A percentile compares a stretch with the other conserved stretches of the same genome.
phyloP scores from a whole-genome alignment of 2,329 filamentous ascomycete genomes.

The Scortechinia acanthostroma region DNA sequence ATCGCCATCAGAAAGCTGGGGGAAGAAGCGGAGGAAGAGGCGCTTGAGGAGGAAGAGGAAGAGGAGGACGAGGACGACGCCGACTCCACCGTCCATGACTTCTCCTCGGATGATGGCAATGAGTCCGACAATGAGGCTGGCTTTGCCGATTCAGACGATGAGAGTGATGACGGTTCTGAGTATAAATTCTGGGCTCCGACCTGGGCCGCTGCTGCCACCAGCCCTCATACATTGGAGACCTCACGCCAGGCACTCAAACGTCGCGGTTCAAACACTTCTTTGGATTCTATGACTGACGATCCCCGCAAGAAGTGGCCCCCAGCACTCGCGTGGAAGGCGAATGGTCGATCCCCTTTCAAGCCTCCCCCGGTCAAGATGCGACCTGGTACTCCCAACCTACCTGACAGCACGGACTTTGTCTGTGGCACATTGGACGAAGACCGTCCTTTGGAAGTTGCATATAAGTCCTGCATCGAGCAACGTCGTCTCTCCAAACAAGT shows the following conservation, averaged over 20 bases:
- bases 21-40: constrained; percentile 87
- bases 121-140: constrained; percentile 66
- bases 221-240: constrained; percentile 36
- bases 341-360: constrained; percentile 11
- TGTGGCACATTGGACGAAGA: constrained; percentile 96
- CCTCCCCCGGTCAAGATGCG: constrained; percentile 45
- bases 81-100: constrained; percentile 36
- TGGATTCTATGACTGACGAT: background rate
- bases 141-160: constrained; percentile 45
- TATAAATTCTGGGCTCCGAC: constrained; percentile 64
- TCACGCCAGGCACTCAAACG: constrained; percentile 23
- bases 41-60: constrained; percentile 50
- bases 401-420: constrained; percentile 98
- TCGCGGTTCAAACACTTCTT: constrained; percentile 23
- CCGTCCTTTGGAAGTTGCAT: constrained; percentile 85
- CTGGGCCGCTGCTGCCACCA: constrained; percentile 57
- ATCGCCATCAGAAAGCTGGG: constrained; percentile 78
- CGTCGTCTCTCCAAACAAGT: constrained; percentile 76
- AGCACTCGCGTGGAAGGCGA: background rate
- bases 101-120: constrained; percentile 48
- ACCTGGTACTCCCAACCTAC: constrained; percentile 71
- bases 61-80: constrained; percentile 35
- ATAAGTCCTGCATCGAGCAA: constrained; percentile 76
- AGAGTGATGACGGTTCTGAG: constrained; percentile 29
- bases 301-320: constrained; percentile 12